These are phyloP conservation scores for Colletotrichum sp. DNA, from an alignment of 2,329 filamentous ascomycete species.

Conservation along the genomic window DNA sequence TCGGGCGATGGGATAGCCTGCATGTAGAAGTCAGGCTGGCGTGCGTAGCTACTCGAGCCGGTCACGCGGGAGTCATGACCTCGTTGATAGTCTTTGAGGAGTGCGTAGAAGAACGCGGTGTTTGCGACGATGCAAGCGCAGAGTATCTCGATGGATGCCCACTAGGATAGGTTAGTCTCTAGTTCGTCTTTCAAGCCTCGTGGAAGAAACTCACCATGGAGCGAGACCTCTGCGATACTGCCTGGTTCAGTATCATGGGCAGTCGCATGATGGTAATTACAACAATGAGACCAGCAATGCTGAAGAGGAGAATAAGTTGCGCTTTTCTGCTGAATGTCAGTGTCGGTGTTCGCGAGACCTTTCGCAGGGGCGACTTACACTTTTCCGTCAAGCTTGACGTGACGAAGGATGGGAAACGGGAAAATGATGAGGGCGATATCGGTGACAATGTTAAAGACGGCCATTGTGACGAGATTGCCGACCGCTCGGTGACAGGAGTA, in stretches of 20 bases:
- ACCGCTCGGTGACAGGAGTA: slow-evolving; percentile 27
- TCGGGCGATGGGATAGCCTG: slow-evolving; percentile 11
- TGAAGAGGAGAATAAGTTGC: slow-evolving; percentile 29
- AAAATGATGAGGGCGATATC: slow-evolving; percentile 33
- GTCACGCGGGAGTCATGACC: slow-evolving; percentile 23
- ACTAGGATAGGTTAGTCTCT: slow-evolving; percentile 20
- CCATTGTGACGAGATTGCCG: slow-evolving; percentile 32
- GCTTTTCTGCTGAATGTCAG: slow-evolving; percentile 18
- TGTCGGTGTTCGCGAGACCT: neutral
- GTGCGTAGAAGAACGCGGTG: slow-evolving; percentile 32
- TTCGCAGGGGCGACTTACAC: neutral
- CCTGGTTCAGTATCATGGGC: slow-evolving; percentile 31
- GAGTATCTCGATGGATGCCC: slow-evolving; percentile 36
- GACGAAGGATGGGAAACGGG: slow-evolving; percentile 32
- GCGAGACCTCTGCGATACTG: slow-evolving; percentile 31
- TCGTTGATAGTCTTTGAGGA: slow-evolving; percentile 29
- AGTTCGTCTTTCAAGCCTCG: neutral
- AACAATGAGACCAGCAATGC: slow-evolving; percentile 30
- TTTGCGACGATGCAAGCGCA: slow-evolving; percentile 36
- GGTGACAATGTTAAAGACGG: slow-evolving; percentile 32
- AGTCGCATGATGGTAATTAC: slow-evolving; percentile 32
- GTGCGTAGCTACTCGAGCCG: slow-evolving; percentile 4
- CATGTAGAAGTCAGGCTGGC: slow-evolving; percentile 14
- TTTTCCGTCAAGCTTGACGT: slow-evolving; percentile 25
- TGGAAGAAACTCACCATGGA: slow-evolving; percentile 25